Evolutionary conservation across 306 rosid species (phyloP).

Genomic region (Begonia fuchsioides): DNA sequence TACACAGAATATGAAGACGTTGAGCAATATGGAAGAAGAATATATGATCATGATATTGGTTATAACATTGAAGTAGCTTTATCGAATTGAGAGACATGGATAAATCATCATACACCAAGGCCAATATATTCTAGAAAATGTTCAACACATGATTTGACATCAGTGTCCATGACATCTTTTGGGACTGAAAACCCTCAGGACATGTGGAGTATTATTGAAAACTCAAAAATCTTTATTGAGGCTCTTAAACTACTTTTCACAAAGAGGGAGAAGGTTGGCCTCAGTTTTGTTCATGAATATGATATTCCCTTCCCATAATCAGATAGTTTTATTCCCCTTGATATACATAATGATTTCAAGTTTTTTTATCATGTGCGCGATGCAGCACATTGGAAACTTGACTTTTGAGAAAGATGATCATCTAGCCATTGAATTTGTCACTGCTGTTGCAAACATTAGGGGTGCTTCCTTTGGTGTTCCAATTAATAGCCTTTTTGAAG

Average conservation of each 20-base stretch:
- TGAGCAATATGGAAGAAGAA: slow-evolving; percentile 75
- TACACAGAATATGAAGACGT: slow-evolving; percentile 62
- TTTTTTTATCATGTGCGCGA: not conserved
- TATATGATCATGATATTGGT: slow-evolving; percentile 93
- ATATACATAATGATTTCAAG: too few species aligned
- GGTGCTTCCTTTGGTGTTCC: slow-evolving; percentile 90
- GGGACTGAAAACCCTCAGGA: slow-evolving; percentile 98
- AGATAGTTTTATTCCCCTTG: not conserved
- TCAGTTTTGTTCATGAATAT: slow-evolving; percentile 9
- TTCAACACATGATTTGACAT: slow-evolving; percentile 26
- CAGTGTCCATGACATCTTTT: slow-evolving; percentile 69
- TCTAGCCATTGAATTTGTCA: slow-evolving; percentile 90
- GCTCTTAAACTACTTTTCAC: slow-evolving; percentile 60
- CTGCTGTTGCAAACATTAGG: slow-evolving; percentile 91
- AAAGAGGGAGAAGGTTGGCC: slow-evolving; percentile 64
- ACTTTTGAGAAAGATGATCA: slow-evolving; percentile 98
- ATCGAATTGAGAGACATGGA: slow-evolving; percentile 92
- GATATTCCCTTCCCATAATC: not conserved
- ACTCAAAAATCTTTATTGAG: slow-evolving; percentile 66
- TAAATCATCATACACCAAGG: slow-evolving; percentile 75
- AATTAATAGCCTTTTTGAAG: slow-evolving; percentile 90
- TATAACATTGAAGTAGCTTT: slow-evolving; percentile 82
- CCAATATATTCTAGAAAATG: slow-evolving; percentile 48
- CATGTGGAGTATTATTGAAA: slow-evolving; percentile 80
- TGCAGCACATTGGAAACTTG: slow-evolving; percentile 78